A percentile compares a stretch with the other conserved stretches of the same genome.
phyloP scores from a whole-genome alignment of 495 filamentous ascomycete genomes.

The Delitschia confertaspora region DNA sequence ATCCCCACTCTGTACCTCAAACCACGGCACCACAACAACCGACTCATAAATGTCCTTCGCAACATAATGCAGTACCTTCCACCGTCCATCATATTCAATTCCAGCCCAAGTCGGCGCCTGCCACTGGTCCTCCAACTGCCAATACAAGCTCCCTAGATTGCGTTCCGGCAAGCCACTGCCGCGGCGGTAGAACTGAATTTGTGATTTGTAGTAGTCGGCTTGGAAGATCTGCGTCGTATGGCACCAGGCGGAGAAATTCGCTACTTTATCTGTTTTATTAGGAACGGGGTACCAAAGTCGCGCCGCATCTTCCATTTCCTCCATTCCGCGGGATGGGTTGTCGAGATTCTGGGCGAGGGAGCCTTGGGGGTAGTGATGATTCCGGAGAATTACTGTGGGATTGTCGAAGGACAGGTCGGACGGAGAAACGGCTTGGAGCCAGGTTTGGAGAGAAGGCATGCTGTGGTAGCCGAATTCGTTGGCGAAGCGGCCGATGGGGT shows the following conservation, averaged over 20 bases:
- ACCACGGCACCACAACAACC: slow-evolving; percentile 55
- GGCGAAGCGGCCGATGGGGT: slow-evolving; percentile 56
- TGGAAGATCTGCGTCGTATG: slow-evolving; percentile 61
- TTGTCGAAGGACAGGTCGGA: slow-evolving; percentile 54
- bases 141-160: slow-evolving; percentile 57
- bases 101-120: slow-evolving; percentile 60
- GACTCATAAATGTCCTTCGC: slow-evolving; percentile 53
- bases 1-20: slow-evolving; percentile 46
- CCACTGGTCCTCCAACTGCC: slow-evolving; percentile 66
- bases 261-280: slow-evolving; percentile 45
- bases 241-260: slow-evolving; percentile 64
- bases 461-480: slow-evolving; percentile 61
- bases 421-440: slow-evolving; percentile 46
- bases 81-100: slow-evolving; percentile 55
- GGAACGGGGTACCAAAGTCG: slow-evolving; percentile 56
- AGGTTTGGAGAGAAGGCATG: slow-evolving; percentile 57
- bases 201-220: slow-evolving; percentile 53
- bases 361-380: slow-evolving; percentile 56
- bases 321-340: slow-evolving; percentile 44
- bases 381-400: slow-evolving; percentile 49
- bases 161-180: slow-evolving; percentile 52
- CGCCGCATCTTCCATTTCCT: slow-evolving; percentile 55
- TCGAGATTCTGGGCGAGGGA: slow-evolving; percentile 39
- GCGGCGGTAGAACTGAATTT: slow-evolving; percentile 59
- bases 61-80: slow-evolving; percentile 56